These are phyloP conservation scores for Pseudonitzschia delicatissima DNA, from an alignment of 108 stramenopile species.

Conservation along the genomic window DNA sequence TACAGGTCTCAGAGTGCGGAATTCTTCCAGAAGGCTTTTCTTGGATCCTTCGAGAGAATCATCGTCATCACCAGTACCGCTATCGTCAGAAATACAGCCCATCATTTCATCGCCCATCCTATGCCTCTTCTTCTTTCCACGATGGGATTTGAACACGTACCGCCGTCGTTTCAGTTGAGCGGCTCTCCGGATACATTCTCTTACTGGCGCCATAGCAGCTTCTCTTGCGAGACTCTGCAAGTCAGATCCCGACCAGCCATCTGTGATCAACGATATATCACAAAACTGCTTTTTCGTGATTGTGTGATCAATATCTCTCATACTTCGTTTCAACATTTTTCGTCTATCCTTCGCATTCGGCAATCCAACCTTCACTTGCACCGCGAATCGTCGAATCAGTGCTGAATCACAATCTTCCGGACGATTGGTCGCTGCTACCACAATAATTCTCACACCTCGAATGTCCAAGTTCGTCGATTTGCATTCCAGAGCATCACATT, in stretches of 20 bases:
- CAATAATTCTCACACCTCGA: slow-evolving; percentile 50
- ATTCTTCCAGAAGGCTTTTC: slow-evolving; percentile 52
- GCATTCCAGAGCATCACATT: neutral
- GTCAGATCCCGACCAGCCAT: slow-evolving; percentile 86
- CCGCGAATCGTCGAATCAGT: slow-evolving; percentile 74
- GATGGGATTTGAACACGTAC: too few relatives aligned
- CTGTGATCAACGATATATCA: slow-evolving; percentile 49
- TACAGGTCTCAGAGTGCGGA: slow-evolving; percentile 62
- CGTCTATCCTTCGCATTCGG: slow-evolving; percentile 58
- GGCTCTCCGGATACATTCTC: slow-evolving; percentile 69
- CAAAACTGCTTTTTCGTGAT: slow-evolving; percentile 46
- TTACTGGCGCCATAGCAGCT: slow-evolving; percentile 83
- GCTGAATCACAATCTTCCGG: slow-evolving; percentile 85
- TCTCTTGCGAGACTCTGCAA: slow-evolving; percentile 76
- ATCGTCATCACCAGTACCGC: neutral
- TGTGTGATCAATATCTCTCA: slow-evolving; percentile 53
- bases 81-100: too few relatives aligned
- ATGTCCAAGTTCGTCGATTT: neutral
- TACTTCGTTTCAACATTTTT: slow-evolving; percentile 52
- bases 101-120: neutral
- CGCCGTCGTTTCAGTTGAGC: slow-evolving; percentile 43
- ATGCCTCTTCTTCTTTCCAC: neutral
- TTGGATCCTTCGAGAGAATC: slow-evolving; percentile 10
- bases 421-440: slow-evolving; percentile 84
- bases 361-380: slow-evolving; percentile 64